phyloP scores from a whole-genome alignment of 257 asterid genomes.

The Prunella vulgaris region DNA sequence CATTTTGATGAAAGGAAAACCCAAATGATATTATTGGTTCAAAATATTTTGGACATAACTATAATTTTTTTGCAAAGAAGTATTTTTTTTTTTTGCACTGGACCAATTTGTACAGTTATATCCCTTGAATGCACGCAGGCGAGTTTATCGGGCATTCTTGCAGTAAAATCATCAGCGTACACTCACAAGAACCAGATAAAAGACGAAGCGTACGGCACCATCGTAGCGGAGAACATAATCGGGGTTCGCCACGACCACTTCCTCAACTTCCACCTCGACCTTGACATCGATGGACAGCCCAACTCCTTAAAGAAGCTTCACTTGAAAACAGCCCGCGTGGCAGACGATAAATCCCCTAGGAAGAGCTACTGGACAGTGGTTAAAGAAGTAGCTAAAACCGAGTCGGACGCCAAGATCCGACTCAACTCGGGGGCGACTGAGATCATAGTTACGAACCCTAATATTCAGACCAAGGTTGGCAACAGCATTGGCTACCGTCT shows the following conservation, averaged over 20 bases:
- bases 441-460: slow-evolving; percentile 28
- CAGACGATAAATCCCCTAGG: slow-evolving; percentile 14
- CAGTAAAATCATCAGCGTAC: slow-evolving; percentile 23
- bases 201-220: slow-evolving; percentile 26
- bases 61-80: too few relatives aligned
- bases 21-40: too few relatives aligned
- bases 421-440: slow-evolving; percentile 24
- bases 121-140: too few relatives aligned
- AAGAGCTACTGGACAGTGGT: slow-evolving; percentile 32
- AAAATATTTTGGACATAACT: too few relatives aligned
- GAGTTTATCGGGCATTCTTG: slow-evolving; percentile 33
- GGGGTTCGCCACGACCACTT: slow-evolving; percentile 30
- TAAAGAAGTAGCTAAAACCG: slow-evolving; percentile 25
- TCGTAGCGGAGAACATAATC: slow-evolving; percentile 25
- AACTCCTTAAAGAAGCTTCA: slow-evolving; percentile 20
- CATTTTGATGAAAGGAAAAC: too few relatives aligned
- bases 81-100: too few relatives aligned
- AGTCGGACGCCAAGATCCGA: slow-evolving; percentile 31
- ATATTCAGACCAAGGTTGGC: slow-evolving; percentile 32
- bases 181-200: slow-evolving; percentile 26
- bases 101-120: too few relatives aligned
- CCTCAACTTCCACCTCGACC: slow-evolving; percentile 34
- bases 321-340: not conserved
- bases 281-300: slow-evolving; percentile 27
- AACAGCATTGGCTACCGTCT: slow-evolving; percentile 30